Evolutionary conservation across 2,329 filamentous ascomycete species (phyloP), one percentile per base, ranked within the genome.

Genomic region (Colletotrichum theobromicola): DNA sequence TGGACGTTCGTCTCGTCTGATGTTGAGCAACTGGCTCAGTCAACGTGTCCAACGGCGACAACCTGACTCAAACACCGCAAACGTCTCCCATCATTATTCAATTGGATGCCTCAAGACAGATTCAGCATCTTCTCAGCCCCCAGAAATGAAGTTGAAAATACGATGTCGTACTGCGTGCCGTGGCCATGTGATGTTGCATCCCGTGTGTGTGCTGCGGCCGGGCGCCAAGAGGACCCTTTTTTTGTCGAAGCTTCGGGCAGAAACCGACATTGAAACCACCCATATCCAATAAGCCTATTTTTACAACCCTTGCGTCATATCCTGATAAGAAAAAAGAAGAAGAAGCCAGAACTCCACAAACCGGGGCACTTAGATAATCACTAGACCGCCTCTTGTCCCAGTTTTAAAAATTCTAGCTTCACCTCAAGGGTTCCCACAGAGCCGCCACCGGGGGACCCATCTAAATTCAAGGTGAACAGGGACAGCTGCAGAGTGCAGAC

Each of bases 381-480:
- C 68, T 60, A 67, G 68, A 71, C 62, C 62, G 68, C 62, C 53
- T 60, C 46, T 67, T 50, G 30, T 70, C 42, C 60, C 37, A 35
- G 67, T 50, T 55, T 24, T n/a, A 50, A 65, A 60, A 21, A 42
- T 7, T 34, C 67, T 66, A 28, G 26, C 21, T 53, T 26, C 26
- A n/a, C 9, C 34, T 28, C 26, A 42, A 35, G 21, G 42, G 42
- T 50, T 24, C 53, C 9, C 66, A 61, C 42, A 24, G 26, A 28
- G 37, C 60, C 68, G 61, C 60, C 68, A 70, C 60, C 24, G 21
- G 61, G 34, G 28, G 42, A 24, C 46, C 68, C 62, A 42, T 15
- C 67, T 71, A 57, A 34, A 46, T 24, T 34, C 24, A n/a, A 34
- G 16, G 18, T 16, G 35, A 63, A 46, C 50, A 62, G n/a, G n/a